Evolutionary conservation across 441 rosid species (phyloP).

Genomic region (Gossypium trilobum): DNA sequence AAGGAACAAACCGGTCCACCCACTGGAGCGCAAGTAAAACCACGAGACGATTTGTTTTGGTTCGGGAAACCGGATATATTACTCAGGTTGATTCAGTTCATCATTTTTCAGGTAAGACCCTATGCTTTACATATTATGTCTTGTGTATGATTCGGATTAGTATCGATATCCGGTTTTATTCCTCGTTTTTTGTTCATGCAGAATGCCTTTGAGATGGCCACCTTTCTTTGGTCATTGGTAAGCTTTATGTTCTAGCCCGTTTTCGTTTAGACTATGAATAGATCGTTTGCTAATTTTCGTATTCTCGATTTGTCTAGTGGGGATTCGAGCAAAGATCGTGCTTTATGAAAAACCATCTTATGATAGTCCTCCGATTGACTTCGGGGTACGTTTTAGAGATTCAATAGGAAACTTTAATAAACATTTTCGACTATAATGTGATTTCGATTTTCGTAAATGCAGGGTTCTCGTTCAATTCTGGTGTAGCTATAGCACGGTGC

Average conservation of each 20-base stretch:
- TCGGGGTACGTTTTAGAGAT: slow-evolving; percentile 47
- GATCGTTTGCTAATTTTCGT: neutral
- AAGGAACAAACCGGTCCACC: slow-evolving; percentile 59
- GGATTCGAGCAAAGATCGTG: slow-evolving; percentile 67
- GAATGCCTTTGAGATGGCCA: slow-evolving; percentile 99
- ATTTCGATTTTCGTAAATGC: slow-evolving; percentile 20
- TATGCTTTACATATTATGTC: neutral
- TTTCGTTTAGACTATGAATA: neutral
- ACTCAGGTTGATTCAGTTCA: slow-evolving; percentile 64
- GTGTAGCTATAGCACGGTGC: slow-evolving; percentile 90
- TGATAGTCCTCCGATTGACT: slow-evolving; percentile 57
- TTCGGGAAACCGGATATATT: slow-evolving; percentile 49
- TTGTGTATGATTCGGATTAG: neutral
- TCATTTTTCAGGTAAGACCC: slow-evolving; percentile 72
- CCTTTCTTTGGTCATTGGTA: slow-evolving; percentile 34
- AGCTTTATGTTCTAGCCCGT: neutral
- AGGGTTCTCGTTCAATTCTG: slow-evolving; percentile 88
- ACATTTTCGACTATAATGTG: neutral
- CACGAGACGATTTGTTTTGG: slow-evolving; percentile 88
- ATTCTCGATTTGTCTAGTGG: slow-evolving; percentile 42
- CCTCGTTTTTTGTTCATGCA: slow-evolving; percentile 26
- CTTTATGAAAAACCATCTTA: slow-evolving; percentile 77
- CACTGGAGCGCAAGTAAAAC: slow-evolving; percentile 65
- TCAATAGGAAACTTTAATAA: neutral
- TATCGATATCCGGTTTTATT: neutral